phyloP scores from a whole-genome alignment of 345 rosid genomes.

The Eucalyptus viminalis region DNA sequence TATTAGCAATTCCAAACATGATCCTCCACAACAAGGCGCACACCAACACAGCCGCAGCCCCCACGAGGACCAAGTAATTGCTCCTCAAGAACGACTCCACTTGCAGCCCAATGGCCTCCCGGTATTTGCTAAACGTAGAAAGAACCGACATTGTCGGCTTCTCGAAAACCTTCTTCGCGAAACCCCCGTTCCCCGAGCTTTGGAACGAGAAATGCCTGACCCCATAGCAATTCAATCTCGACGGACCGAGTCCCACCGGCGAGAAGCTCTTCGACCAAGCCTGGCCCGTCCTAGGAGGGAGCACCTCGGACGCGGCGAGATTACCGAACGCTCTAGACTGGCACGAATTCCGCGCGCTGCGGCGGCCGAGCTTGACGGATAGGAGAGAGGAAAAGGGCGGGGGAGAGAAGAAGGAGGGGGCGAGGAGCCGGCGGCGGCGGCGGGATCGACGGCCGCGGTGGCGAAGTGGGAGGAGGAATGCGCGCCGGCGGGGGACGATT shows the following conservation, averaged over 20 bases:
- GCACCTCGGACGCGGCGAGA: neutral
- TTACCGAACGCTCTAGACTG: neutral
- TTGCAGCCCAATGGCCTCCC: constrained; percentile 69
- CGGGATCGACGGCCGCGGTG: neutral
- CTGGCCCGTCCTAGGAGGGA: neutral
- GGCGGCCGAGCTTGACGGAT: neutral
- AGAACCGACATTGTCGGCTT: constrained; percentile 43
- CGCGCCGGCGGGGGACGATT: neutral
- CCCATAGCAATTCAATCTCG: constrained; percentile 3
- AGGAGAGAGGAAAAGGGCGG: neutral
- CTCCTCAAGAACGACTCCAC: constrained; percentile 71
- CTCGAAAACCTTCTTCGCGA: constrained; percentile 32
- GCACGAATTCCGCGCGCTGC: neutral
- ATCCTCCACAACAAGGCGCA: constrained; percentile 79
- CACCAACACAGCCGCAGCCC: constrained; percentile 52
- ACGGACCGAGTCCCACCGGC: neutral
- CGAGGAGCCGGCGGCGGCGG: neutral
- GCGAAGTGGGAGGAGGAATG: neutral
- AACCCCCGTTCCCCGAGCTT: constrained; percentile 10
- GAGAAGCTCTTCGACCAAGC: neutral
- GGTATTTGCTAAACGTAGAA: constrained; percentile 48
- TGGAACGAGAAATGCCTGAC: constrained; percentile 31
- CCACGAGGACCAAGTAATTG: constrained; percentile 50
- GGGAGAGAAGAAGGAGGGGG: neutral
- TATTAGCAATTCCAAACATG: constrained; percentile 81